Evolutionary conservation across 164 flowering plant genomes (phyloP), one percentile per base, ranked within the genome.

Genomic region (Piper longum): DNA sequence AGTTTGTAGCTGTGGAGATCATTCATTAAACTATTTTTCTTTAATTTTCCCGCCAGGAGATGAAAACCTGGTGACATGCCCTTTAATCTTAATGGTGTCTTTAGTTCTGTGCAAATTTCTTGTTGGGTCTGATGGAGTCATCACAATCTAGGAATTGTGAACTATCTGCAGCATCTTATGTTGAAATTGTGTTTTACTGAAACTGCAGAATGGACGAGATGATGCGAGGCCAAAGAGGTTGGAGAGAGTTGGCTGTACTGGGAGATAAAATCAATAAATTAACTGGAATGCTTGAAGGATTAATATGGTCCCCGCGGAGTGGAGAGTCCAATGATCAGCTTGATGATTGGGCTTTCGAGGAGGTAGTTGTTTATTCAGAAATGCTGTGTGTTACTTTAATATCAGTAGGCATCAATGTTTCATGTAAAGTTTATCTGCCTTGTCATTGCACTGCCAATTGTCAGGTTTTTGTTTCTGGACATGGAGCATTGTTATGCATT

Each of bases 191-290:
- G 61, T 64, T 19, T 40, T 19, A 9, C n/a, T 54, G 3, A 57
- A 69, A 40, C 13, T 73, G 78, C 79, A 95, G 99, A 79, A 95
- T 95, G 99, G 97, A 95, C 78, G 97, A 95, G 77, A 95, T 95
- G 99, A 91, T 95, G 99, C 84, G 86, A 62, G 99, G 96, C 17
- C 99, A 91, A 77, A 78, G 98, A 74, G 99, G 99, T n/a, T 91
- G 99, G 99, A 82, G 99, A 70, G 99, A 95, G 70, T 72, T 95
- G 64, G 88, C 99, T 67, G 76, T 86, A 51, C 69, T 91, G 70
- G 99, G 99, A 16, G 99, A 95, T 68, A 95, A 86, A 73, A 70
- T 95, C 54, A 95, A 95, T 78, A 95, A 87, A 76, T 80, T 95
- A 60, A 78, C 96, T 70, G 96, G 99, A 62, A 89, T 91, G 96